Evolutionary conservation across 78 protist species (phyloP).

Genomic region (Dictyostelium firmibasis): DNA sequence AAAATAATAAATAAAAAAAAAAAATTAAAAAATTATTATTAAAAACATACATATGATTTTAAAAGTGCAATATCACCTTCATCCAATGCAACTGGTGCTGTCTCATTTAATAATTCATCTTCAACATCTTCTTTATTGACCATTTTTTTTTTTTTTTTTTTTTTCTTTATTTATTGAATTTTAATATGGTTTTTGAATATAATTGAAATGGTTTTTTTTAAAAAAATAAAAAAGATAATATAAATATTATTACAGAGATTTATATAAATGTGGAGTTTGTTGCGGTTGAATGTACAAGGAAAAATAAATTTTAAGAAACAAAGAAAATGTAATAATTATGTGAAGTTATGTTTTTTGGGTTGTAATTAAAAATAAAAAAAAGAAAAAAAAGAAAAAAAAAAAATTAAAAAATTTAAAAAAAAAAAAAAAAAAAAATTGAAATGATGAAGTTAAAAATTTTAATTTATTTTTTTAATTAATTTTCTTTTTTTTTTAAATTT

Average conservation of each 20-base stretch:
- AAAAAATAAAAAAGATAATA: background rate
- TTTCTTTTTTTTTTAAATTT: background rate
- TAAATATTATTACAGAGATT: background rate
- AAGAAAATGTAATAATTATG: background rate
- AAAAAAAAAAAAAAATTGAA: background rate
- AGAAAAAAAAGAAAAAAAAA: background rate
- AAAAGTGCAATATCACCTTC: constrained; percentile 97
- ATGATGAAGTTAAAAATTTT: background rate
- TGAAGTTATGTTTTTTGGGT: background rate
- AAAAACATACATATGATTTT: constrained; percentile 89
- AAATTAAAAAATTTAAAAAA: background rate
- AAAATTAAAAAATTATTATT: background rate
- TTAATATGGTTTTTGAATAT: background rate
- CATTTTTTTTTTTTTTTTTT: background rate
- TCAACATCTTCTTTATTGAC: constrained; percentile 70
- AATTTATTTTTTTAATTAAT: background rate
- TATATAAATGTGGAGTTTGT: background rate
- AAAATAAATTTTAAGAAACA: background rate
- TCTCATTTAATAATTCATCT: constrained; percentile 64
- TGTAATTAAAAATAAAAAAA: background rate
- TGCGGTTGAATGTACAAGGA: background rate
- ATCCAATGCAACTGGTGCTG: constrained; percentile 90
- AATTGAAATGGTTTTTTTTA: background rate
- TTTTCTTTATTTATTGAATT: background rate
- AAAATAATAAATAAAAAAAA: background rate